A percentile compares a stretch with the other conserved stretches of the same genome.
These are phyloP conservation scores for Eimeria zaria DNA, from an alignment of 169 alveolate genomes.

Conservation along the genomic window DNA sequence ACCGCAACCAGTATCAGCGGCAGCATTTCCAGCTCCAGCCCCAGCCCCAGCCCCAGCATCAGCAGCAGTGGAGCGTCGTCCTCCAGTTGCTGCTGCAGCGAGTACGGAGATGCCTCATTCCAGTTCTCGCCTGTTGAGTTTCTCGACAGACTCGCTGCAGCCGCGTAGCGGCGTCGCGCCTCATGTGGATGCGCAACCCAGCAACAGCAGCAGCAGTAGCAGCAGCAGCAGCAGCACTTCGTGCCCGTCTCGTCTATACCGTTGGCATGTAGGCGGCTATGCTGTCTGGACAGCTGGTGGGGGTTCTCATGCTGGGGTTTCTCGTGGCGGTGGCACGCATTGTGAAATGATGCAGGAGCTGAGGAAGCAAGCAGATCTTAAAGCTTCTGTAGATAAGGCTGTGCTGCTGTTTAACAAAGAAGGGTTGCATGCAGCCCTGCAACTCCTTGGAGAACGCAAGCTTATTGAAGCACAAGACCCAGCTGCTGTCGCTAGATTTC, in stretches of 20 bases:
- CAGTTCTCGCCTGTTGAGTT: conserved; percentile 15
- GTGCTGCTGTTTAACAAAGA: conserved; percentile 78
- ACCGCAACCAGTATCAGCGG: background rate
- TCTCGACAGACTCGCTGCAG: conserved; percentile 24
- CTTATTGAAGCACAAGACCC: conserved; percentile 51
- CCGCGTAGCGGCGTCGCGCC: background rate
- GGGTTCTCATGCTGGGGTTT: conserved; percentile 23
- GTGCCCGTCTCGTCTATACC: conserved; percentile 9
- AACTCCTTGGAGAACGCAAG: conserved; percentile 42
- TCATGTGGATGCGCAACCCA: background rate
- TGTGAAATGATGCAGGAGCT: conserved; percentile 68
- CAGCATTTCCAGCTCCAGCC: background rate
- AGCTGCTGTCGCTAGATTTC: conserved; percentile 67
- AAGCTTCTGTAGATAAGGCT: conserved; percentile 79
- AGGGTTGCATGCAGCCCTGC: conserved; percentile 78
- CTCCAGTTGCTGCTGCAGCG: background rate
- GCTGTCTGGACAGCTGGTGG: conserved; percentile 40
- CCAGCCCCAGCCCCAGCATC: background rate
- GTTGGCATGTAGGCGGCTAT: conserved; percentile 54
- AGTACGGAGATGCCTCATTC: background rate
- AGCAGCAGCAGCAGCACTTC: conserved; percentile 45
- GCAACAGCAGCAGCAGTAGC: conserved; percentile 16
- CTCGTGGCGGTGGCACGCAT: conserved; percentile 34
- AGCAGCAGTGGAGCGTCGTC: background rate
- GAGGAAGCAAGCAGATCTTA: conserved; percentile 39